A percentile compares a stretch with the other conserved stretches of the same genome.
Conservation (phyloP, 805 yeast species). For the Ogataea glucozyma region DNA sequence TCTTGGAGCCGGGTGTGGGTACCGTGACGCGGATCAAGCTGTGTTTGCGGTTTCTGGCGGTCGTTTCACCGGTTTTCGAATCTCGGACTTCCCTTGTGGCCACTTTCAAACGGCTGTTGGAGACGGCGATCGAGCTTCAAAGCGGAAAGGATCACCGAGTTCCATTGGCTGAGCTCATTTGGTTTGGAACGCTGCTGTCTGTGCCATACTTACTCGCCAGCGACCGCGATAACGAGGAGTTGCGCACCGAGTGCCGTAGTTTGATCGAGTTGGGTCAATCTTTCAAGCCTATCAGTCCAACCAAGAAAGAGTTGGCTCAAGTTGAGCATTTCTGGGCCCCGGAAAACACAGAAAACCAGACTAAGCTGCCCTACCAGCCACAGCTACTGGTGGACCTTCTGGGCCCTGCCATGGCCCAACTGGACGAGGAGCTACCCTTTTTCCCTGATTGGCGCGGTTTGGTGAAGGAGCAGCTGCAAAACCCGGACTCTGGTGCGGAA, state of each 20-base stretch:
- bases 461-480: too few species aligned
- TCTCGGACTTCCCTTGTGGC: constrained; percentile 40
- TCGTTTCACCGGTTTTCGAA: constrained; percentile 63
- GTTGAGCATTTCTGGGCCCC: too few species aligned
- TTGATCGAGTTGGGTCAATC: constrained; percentile 45
- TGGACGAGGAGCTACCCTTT: constrained; percentile 42
- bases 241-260: constrained; percentile 40
- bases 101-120: constrained; percentile 55
- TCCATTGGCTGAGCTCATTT: constrained; percentile 69
- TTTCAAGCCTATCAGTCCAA: constrained; percentile 22
- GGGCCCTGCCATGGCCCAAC: constrained; percentile 50
- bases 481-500: too few species aligned
- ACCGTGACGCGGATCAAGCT: constrained; percentile 70
- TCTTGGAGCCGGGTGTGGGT: not conserved
- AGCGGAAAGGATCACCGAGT: constrained; percentile 40
- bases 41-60: constrained; percentile 65
- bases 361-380: constrained; percentile 50
- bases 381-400: constrained; percentile 50
- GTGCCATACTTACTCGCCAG: constrained; percentile 53
- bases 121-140: constrained; percentile 59
- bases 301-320: too few species aligned
- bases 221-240: constrained; percentile 28
- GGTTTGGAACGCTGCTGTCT: constrained; percentile 58
- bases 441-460: constrained; percentile 40
- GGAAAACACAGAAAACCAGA: too few species aligned